Percentiles rank a stretch among this genome's conserved stretches.
phyloP scores from a whole-genome alignment of 202 grass and related monocot genomes.

The Bolboschoenoplectus hybrid region DNA sequence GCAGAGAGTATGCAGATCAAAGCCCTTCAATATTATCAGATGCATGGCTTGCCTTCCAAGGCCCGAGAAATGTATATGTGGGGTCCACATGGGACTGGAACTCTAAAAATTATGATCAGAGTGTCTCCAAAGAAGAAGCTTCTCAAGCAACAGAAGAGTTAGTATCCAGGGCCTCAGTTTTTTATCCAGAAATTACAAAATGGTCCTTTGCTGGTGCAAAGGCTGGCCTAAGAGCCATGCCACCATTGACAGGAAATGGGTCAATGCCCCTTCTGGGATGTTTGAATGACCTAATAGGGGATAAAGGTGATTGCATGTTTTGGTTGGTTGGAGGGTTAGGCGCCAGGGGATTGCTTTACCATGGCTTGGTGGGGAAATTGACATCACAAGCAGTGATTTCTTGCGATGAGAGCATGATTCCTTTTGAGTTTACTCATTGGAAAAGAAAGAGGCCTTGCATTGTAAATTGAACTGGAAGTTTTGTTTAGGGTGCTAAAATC shows the following conservation, averaged over 20 bases:
- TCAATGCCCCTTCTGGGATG: conserved; percentile 78
- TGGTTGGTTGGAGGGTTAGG: conserved; percentile 94
- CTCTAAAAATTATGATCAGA: conserved; percentile 52
- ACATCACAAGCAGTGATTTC: conserved; percentile 79
- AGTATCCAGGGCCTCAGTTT: conserved; percentile 65
- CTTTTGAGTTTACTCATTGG: conserved; percentile 75
- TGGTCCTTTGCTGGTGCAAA: conserved; percentile 70
- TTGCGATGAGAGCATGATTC: conserved; percentile 63
- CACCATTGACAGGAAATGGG: conserved; percentile 74
- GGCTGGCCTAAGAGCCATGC: conserved; percentile 86
- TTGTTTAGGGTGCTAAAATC: not conserved
- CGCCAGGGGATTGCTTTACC: conserved; percentile 86
- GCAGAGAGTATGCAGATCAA: conserved; percentile 55
- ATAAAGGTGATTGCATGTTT: conserved; percentile 54
- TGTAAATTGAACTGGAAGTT: conserved; percentile 13
- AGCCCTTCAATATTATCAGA: conserved; percentile 87
- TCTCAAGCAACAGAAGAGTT: conserved; percentile 61
- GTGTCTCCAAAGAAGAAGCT: conserved; percentile 73
- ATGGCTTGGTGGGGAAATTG: conserved; percentile 88
- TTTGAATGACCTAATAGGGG: conserved; percentile 60
- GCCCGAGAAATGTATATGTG: conserved; percentile 57
- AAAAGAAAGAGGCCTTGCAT: conserved; percentile 46
- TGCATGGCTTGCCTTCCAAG: conserved; percentile 90
- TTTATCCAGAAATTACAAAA: conserved; percentile 82
- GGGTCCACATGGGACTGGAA: conserved; percentile 98